Evolutionary conservation across 306 rosid genomes (phyloP).

Genomic region (Mimosa pudica): DNA sequence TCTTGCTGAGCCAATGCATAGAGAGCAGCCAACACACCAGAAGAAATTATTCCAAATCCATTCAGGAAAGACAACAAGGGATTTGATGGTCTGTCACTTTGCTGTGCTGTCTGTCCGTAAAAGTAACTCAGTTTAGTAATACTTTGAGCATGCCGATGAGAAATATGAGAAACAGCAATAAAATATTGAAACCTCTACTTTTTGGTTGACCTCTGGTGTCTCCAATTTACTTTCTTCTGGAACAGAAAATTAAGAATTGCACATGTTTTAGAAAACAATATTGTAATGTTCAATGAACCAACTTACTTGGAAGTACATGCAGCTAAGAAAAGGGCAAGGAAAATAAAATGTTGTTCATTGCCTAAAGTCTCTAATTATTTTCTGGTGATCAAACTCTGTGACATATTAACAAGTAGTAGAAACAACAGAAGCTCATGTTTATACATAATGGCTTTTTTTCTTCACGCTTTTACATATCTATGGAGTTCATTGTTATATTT

Average conservation of each 20-base stretch:
- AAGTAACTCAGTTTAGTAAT: constrained; percentile 27
- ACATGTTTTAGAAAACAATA: constrained; percentile 6
- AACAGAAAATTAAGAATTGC: constrained; percentile 28
- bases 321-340: constrained; percentile 6
- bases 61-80: constrained; percentile 48
- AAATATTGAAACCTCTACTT: constrained; percentile 53
- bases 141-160: constrained; percentile 15
- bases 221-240: constrained; percentile 46
- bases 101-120: constrained; percentile 40
- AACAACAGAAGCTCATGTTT: not conserved
- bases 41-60: constrained; percentile 51
- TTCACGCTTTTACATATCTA: not conserved
- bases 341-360: constrained; percentile 6
- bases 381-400: not conserved
- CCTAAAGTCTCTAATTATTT: not conserved
- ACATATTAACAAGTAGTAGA: not conserved
- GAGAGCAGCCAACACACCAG: constrained; percentile 58
- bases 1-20: constrained; percentile 60
- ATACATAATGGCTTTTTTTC: not conserved
- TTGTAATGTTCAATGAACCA: constrained; percentile 1
- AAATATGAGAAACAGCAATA: constrained; percentile 18
- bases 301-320: not conserved
- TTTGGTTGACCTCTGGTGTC: constrained; percentile 41
- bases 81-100: constrained; percentile 42
- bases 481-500: not conserved